Percentiles rank a stretch among this genome's conserved stretches.
Conservation (phyloP, 23 red algal species). For the Gracilaria gracilis region DNA sequence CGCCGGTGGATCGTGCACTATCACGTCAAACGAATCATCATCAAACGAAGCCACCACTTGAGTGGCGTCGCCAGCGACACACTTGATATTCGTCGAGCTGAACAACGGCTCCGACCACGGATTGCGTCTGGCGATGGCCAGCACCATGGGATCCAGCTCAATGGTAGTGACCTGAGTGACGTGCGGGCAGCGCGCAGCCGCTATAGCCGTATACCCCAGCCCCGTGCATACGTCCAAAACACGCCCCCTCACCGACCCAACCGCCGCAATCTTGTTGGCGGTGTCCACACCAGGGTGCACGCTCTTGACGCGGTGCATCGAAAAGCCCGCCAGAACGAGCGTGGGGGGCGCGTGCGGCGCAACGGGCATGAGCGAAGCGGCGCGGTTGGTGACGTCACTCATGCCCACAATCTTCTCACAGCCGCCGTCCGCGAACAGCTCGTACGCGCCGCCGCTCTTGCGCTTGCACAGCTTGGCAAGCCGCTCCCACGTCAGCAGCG, state of each 20-base stretch:
- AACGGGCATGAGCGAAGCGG: constrained; percentile 57
- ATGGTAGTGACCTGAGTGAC: constrained; percentile 58
- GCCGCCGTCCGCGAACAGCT: constrained; percentile 53
- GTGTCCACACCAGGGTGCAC: constrained; percentile 68
- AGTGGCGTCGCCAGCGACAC: constrained; percentile 34
- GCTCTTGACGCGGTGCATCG: constrained; percentile 68
- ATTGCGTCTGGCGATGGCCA: constrained; percentile 51
- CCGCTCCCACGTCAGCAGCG: constrained; percentile 41
- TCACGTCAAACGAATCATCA: constrained; percentile 54
- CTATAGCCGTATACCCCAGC: constrained; percentile 79
- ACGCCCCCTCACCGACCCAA: constrained; percentile 19
- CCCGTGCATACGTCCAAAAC: constrained; percentile 84
- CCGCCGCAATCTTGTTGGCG: constrained; percentile 30
- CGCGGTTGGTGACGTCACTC: constrained; percentile 41
- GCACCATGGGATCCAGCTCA: constrained; percentile 65
- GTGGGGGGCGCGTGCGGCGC: constrained; percentile 48
- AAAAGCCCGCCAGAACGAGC: constrained; percentile 70
- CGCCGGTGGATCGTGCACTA: constrained; percentile 84
- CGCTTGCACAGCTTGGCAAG: constrained; percentile 63
- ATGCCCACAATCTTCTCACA: constrained; percentile 34
- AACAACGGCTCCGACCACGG: constrained; percentile 63
- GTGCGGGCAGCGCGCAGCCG: background rate
- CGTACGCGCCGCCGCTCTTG: constrained; percentile 43
- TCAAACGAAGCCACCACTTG: constrained; percentile 35
- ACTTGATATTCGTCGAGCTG: background rate